Percentiles rank a stretch among this genome's conserved stretches.
Conservation (phyloP, 768 basidiomycete species). For the Cytidiella melzeri region DNA sequence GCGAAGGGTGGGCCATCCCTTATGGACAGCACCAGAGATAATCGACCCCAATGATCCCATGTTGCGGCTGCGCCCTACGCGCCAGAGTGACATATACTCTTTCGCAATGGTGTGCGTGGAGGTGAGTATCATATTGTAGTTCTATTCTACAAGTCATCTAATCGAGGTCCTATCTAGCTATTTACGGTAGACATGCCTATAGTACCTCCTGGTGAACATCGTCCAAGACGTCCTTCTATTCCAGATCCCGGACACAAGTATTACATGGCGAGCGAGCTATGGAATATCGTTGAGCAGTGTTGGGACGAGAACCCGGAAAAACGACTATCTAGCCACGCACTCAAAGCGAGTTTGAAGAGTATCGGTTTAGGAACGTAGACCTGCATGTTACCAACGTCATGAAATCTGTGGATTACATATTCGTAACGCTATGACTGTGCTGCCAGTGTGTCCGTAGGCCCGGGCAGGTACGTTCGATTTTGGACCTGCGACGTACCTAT, state of each 20-base stretch:
- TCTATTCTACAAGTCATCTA: background rate
- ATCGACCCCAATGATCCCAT: background rate
- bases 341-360: too few relatives aligned
- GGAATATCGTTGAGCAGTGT: background rate
- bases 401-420: too few relatives aligned
- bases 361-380: too few relatives aligned
- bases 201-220: background rate
- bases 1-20: background rate
- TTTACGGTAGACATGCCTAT: background rate
- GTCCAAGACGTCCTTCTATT: background rate
- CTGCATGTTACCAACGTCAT: too few relatives aligned
- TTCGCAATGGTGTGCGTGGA: background rate
- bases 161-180: background rate
- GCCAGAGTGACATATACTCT: background rate
- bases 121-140: slow-evolving; percentile 3
- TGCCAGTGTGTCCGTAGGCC: too few relatives aligned
- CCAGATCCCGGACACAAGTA: too few relatives aligned
- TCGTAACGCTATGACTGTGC: too few relatives aligned
- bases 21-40: background rate
- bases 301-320: background rate
- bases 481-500: too few relatives aligned
- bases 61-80: background rate
- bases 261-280: slow-evolving; percentile 3
- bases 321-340: background rate
- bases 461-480: too few relatives aligned